A percentile compares a stretch with the other conserved stretches of the same genome.
Evolutionary conservation across 1,284 basidiomycete species (phyloP).

Genomic region (Malassezia restricta): DNA sequence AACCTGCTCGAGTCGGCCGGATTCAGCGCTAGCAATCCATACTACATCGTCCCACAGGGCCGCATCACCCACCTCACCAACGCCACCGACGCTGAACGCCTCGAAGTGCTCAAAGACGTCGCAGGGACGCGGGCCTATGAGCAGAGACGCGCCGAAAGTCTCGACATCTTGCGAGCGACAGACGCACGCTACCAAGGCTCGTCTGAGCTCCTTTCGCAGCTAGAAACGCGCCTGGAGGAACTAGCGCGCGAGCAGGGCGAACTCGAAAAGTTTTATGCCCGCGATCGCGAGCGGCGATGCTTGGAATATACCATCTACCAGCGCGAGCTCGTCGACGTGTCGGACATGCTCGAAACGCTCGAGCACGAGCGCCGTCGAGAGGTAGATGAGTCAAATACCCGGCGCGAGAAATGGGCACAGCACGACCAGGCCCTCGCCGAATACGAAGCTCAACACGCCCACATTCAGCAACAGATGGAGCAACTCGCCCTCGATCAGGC

Average conservation of each 20-base stretch:
- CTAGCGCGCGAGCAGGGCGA: constrained; percentile 96
- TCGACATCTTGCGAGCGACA: constrained; percentile 95
- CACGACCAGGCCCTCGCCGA: constrained; percentile 62
- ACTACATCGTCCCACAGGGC: constrained; percentile 98
- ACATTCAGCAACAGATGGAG: constrained; percentile 59
- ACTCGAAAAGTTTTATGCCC: constrained; percentile 85
- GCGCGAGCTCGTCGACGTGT: constrained; percentile 76
- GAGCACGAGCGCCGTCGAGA: constrained; percentile 60
- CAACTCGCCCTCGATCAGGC: constrained; percentile 59
- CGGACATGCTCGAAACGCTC: constrained; percentile 63
- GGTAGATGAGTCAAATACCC: constrained; percentile 65
- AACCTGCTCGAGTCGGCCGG: constrained; percentile 55
- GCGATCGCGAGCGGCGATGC: constrained; percentile 85
- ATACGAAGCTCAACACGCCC: constrained; percentile 61
- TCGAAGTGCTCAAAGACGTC: constrained; percentile 89
- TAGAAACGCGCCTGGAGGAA: constrained; percentile 76
- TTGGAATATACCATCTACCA: constrained; percentile 90
- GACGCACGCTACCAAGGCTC: constrained; percentile 85
- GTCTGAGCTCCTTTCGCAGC: constrained; percentile 74
- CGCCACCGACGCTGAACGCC: constrained; percentile 85
- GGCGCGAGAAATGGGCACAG: constrained; percentile 66
- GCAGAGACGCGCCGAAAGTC: constrained; percentile 76
- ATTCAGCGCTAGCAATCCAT: constrained; percentile 92
- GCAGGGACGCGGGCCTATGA: constrained; percentile 98
- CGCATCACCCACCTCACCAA: constrained; percentile 95